Conservation (phyloP, 2,329 filamentous ascomycete species). For the Rhytidhysteron rufulum region DNA sequence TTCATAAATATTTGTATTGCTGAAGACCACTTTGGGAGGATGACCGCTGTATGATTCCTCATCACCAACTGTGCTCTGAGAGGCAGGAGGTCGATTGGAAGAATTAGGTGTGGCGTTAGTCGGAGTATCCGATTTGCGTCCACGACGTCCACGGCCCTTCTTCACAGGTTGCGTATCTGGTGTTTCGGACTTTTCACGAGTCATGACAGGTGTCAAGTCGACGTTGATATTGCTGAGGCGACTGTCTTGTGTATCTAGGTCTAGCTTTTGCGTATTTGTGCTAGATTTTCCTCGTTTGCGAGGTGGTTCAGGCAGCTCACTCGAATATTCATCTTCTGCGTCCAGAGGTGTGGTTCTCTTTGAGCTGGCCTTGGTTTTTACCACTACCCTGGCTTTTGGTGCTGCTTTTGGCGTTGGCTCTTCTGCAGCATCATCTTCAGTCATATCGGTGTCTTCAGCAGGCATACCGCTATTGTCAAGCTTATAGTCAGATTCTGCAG, state of each 20-base stretch:
- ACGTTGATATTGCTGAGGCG: not conserved
- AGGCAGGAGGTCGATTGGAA: too few relatives aligned
- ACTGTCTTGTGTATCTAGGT: constrained; percentile 8
- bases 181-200: not conserved
- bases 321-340: not conserved
- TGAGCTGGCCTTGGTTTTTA: not conserved
- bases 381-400: too few relatives aligned
- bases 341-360: not conserved
- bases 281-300: constrained; percentile 6
- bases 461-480: too few relatives aligned
- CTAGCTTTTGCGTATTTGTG: too few relatives aligned
- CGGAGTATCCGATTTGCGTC: too few relatives aligned
- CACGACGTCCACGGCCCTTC: too few relatives aligned
- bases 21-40: constrained; percentile 28
- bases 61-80: constrained; percentile 2
- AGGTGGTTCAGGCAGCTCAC: not conserved
- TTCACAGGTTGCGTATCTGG: too few relatives aligned
- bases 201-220: not conserved
- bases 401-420: not conserved
- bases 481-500: too few relatives aligned
- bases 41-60: constrained; percentile 18
- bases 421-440: not conserved
- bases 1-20: constrained; percentile 26
- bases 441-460: not conserved
- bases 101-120: too few relatives aligned